Base-by-base conservation (phyloP, 192 early-diverging fungal species). In the Linnemannia schmuckeri region DNA sequence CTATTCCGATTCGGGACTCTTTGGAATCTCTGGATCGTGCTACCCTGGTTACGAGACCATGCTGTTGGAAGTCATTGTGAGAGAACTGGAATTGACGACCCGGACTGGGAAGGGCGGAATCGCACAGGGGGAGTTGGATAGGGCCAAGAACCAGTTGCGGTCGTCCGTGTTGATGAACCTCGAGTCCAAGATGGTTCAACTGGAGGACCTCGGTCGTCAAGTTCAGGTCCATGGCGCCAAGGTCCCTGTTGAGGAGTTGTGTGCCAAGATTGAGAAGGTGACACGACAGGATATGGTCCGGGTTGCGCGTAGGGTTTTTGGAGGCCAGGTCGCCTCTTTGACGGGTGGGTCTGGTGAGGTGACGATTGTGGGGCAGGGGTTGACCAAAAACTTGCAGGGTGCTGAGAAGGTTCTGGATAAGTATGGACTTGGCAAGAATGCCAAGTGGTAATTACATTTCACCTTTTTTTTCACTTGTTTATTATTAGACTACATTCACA, bases 121-220 rank as follows among this genome's bases (percentile, higher is more conserved):
- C n/a, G 88, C 89, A 3, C 77, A 89, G 41, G 81, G 87, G 5
- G 97, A 97, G 79, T 90, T 99, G 24, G 87, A 89, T 5, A 92
- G 98, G 22, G 97, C 98, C 24, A 98, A 99, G 89, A 99, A 99
- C 91, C 97, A 98, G 88, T 93, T 99, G 69, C 97, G 97, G 89
- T 95, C 93, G 42, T 95, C 93, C 71, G 90, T 99, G 42, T 91
- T 99, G 68, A 99, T 99, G 97, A 96, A 95, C 73, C 90, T 99
- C 22, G 98, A 99, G 82, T 95, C 93, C 81, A 94, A 96, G 49
- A 93, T 96, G 91, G 97, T 99, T 7, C 96, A 98, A 89, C 90
- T 98, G 10, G 98, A 99, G 88, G 98, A 99, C 83, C 86, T 99
- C 68, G 97, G 96, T 20, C 92, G 97, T 76, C 98, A 99, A 89